A percentile compares a stretch with the other conserved stretches of the same genome.
These are phyloP conservation scores for Aphanomyces cochlioides DNA, from an alignment of 352 stramenopile species.

Conservation along the genomic window DNA sequence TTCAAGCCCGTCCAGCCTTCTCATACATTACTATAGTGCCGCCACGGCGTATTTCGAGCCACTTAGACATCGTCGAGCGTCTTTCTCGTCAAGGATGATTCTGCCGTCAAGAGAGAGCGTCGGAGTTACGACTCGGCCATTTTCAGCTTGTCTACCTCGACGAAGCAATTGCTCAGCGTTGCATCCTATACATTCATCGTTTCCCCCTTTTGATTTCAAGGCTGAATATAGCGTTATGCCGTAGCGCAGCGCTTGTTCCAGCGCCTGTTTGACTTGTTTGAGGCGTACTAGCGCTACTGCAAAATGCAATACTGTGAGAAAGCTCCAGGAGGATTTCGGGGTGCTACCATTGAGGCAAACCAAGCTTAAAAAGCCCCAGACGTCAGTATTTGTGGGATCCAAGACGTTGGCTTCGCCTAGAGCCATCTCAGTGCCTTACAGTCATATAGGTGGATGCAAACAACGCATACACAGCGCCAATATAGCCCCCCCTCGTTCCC, in stretches of 20 bases:
- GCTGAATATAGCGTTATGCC: conserved; percentile 29
- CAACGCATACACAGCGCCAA: conserved; percentile 40
- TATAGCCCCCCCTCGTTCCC: neutral
- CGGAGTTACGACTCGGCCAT: conserved; percentile 62
- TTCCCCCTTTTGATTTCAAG: neutral
- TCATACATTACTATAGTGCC: conserved; percentile 64
- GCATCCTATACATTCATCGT: conserved; percentile 43
- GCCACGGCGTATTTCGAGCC: conserved; percentile 75
- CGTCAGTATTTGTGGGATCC: conserved; percentile 57
- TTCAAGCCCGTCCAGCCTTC: conserved; percentile 44
- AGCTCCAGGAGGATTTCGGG: neutral
- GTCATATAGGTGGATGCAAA: conserved; percentile 55
- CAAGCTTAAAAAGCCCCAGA: conserved; percentile 76
- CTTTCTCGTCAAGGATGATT: conserved; percentile 74
- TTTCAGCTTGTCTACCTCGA: conserved; percentile 71
- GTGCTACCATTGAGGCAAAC: conserved; percentile 38
- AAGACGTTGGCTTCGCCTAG: conserved; percentile 72
- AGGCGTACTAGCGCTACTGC: conserved; percentile 20
- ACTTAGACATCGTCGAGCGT: conserved; percentile 69
- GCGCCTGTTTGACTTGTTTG: conserved; percentile 40
- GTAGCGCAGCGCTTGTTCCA: conserved; percentile 59
- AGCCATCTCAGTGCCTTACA: conserved; percentile 53
- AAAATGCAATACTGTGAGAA: neutral
- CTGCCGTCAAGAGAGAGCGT: conserved; percentile 56
- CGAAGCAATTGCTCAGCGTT: conserved; percentile 65